phyloP scores from a whole-genome alignment of 257 asterid genomes.

The Gentiana macrophylla region DNA sequence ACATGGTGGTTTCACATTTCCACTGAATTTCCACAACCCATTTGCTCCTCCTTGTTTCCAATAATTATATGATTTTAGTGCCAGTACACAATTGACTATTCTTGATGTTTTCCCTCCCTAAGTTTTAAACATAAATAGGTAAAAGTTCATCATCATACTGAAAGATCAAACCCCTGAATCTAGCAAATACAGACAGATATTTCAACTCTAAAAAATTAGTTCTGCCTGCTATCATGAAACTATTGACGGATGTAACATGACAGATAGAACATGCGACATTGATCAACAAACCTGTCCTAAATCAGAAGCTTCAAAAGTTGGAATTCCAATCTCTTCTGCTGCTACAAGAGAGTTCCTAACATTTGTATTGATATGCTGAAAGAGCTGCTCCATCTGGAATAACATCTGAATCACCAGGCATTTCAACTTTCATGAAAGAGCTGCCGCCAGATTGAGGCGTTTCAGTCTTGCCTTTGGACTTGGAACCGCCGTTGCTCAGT shows the following conservation, averaged over 20 bases:
- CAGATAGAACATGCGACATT: background rate
- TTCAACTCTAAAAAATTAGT: slow-evolving; percentile 1
- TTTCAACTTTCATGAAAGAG: too few species aligned
- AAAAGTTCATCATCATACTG: too few species aligned
- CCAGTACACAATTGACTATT: too few species aligned
- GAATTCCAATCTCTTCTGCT: slow-evolving; percentile 65
- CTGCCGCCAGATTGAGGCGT: too few species aligned
- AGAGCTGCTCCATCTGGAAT: slow-evolving; percentile 84
- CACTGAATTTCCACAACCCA: too few species aligned
- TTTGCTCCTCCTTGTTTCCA: too few species aligned
- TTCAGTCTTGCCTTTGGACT: too few species aligned
- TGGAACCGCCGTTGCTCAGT: too few species aligned
- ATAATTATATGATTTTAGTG: too few species aligned
- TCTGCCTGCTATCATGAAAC: background rate
- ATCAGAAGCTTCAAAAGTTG: slow-evolving; percentile 84
- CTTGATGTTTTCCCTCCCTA: too few species aligned
- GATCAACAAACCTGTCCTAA: slow-evolving; percentile 53
- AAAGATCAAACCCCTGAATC: background rate
- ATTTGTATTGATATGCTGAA: slow-evolving; percentile 73
- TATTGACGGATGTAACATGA: background rate
- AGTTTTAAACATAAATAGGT: too few species aligned
- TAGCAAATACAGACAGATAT: background rate
- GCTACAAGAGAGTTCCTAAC: slow-evolving; percentile 72
- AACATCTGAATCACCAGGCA: slow-evolving; percentile 41
- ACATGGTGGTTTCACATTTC: too few species aligned